A percentile compares a stretch with the other conserved stretches of the same genome.
Evolutionary conservation across 257 asterid genomes (phyloP).

Genomic region (Nicotiana attenuata): DNA sequence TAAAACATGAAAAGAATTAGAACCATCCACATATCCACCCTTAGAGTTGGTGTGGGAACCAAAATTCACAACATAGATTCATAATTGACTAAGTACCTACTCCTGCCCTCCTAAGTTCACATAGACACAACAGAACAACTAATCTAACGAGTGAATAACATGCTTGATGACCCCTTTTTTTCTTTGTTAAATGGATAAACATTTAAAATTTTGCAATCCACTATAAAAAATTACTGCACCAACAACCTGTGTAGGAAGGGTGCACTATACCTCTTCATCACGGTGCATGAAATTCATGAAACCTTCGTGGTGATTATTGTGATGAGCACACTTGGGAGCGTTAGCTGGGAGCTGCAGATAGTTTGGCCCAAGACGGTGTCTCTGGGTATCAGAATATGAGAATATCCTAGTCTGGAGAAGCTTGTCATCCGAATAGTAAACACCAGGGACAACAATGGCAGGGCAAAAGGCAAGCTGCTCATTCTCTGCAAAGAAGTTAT

Average conservation of each 20-base stretch:
- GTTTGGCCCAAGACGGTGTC: constrained; percentile 52
- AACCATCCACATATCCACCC: background rate
- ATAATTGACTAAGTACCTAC: background rate
- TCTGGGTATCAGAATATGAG: constrained; percentile 44
- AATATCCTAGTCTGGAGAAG: constrained; percentile 44
- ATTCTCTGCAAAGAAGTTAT: constrained; percentile 58
- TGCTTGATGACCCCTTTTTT: background rate
- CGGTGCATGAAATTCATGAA: constrained; percentile 49
- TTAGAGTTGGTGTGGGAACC: background rate
- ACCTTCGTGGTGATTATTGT: constrained; percentile 48
- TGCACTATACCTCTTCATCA: constrained; percentile 44
- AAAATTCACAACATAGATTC: background rate
- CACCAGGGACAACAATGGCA: constrained; percentile 44
- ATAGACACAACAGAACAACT: background rate
- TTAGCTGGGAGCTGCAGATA: constrained; percentile 50
- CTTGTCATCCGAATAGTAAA: constrained; percentile 44
- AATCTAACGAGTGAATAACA: background rate
- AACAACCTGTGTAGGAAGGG: background rate
- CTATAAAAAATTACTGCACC: background rate
- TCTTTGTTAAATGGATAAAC: background rate
- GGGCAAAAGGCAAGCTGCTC: constrained; percentile 56
- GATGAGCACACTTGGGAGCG: constrained; percentile 51
- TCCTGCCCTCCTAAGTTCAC: background rate
- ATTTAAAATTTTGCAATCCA: background rate
- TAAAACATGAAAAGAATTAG: background rate